These are phyloP conservation scores for Gyromitra esculenta DNA, from an alignment of 2,329 filamentous ascomycete species.

Conservation along the genomic window DNA sequence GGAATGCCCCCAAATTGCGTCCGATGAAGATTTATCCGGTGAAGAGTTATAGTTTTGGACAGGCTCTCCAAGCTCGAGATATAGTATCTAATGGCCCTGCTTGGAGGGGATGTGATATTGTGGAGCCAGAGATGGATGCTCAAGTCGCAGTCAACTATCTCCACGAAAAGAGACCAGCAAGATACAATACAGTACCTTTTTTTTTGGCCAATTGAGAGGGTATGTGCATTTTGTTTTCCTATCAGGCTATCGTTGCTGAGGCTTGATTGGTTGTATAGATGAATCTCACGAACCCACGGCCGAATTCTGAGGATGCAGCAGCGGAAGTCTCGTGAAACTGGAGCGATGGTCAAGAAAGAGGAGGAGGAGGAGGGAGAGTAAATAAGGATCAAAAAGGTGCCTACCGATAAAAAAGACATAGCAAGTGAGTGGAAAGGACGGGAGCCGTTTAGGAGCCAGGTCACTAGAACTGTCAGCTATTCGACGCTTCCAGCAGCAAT, in stretches of 20 bases:
- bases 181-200: constrained; percentile 4
- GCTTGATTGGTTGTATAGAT: background rate
- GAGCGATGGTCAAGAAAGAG: constrained; percentile 4
- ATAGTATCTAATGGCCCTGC: background rate
- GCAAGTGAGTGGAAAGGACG: background rate
- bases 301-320: background rate
- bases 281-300: background rate
- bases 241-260: background rate
- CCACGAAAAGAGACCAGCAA: background rate
- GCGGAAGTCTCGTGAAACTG: background rate
- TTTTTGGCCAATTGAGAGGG: background rate
- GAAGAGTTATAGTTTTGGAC: background rate
- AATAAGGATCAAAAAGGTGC: background rate
- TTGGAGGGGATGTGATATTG: background rate
- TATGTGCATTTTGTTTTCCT: background rate
- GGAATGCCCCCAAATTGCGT: background rate
- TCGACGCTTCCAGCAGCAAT: background rate
- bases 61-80: background rate
- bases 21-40: background rate
- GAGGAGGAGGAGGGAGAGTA: background rate
- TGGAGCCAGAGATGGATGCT: background rate
- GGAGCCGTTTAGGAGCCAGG: background rate
- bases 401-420: background rate
- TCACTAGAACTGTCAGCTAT: background rate
- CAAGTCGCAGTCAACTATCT: background rate